Conservation (phyloP, 495 filamentous ascomycete genomes). For the Terfezia boudieri region DNA sequence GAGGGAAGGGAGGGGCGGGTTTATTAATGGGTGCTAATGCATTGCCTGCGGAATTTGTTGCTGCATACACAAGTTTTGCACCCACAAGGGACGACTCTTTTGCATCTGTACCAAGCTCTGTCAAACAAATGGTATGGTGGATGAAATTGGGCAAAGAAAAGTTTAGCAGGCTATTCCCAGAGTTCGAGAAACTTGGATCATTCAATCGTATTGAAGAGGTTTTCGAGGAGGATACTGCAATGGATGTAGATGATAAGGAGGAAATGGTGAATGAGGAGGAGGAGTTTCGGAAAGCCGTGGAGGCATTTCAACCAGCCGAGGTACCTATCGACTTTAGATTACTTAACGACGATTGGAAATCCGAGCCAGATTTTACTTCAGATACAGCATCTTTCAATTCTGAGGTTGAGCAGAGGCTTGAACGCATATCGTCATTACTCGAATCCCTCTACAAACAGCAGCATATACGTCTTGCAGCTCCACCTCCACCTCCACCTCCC, state of each 20-base stretch:
- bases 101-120: conserved; percentile 34
- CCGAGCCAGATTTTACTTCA: conserved; percentile 14
- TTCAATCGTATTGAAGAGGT: conserved; percentile 1
- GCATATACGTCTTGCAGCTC: conserved; percentile 30
- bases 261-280: conserved; percentile 9
- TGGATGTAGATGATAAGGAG: conserved; percentile 1
- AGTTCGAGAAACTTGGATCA: background rate
- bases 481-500: conserved; percentile 5
- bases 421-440: conserved; percentile 41
- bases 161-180: conserved; percentile 24
- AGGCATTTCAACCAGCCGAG: conserved; percentile 19
- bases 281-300: conserved; percentile 7
- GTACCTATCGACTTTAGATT: conserved; percentile 19
- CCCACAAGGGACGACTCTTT: conserved; percentile 41
- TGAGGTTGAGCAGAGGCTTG: conserved; percentile 31
- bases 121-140: conserved; percentile 48
- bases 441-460: conserved; percentile 47
- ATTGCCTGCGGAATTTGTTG: conserved; percentile 14
- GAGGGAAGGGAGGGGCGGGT: conserved; percentile 5
- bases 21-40: conserved; percentile 11
- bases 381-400: conserved; percentile 16
- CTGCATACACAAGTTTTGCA: conserved; percentile 48
- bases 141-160: conserved; percentile 32
- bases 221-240: conserved; percentile 5
- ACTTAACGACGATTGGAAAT: conserved; percentile 13